Base-by-base conservation (phyloP, 306 rosid genomes). In the apple (Malus domestica) region DNA sequence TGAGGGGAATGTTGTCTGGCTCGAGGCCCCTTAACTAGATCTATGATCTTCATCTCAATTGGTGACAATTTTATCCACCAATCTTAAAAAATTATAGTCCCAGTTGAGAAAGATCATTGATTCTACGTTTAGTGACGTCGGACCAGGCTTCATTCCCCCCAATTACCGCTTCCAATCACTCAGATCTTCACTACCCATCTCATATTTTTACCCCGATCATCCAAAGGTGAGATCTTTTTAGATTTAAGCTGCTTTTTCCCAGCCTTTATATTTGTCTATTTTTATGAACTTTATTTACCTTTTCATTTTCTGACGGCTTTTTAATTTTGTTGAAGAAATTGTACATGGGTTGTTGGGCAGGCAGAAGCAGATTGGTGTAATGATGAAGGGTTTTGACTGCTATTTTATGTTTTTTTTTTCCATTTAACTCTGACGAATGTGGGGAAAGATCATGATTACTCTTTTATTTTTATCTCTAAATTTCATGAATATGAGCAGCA, bases 61-160 rank as follows among this genome's bases (percentile, higher is more conserved):
- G 49, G 32, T 4, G 64, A 46, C 42, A 15, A 29, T 55, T 27
- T 40, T 54, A 32, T 12, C 19, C 23, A 27, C 13, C 42, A 59
- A 71, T 76, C 77, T 71, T 54, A 54, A 67, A 65, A 13, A 13
- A 1, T 51, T 46, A 72, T 3, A 46, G 58, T 72, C 23, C 35
- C 71, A 8, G 49, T 67, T 67, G 75, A 46, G 74, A 74, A 45
- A 72, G n/a, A 66, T 82, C 54, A 66, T 45, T 20, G 74, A 20
- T 52, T 59, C 15, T 22, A 16, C 49, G 75, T 64, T 58, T 78
- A 81, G 79, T 63, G 86, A 80, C 88, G 75, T 86, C 90, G 90
- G 90, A 86, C 90, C 90, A 86, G 90, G 90, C 90, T 86, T 86
- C 90, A 86, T 86, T 86, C 90, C 90, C 90, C 90, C 86, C 90